These are phyloP conservation scores for Euphrasia confusa DNA, from an alignment of 257 asterid genomes.

Conservation along the genomic window DNA sequence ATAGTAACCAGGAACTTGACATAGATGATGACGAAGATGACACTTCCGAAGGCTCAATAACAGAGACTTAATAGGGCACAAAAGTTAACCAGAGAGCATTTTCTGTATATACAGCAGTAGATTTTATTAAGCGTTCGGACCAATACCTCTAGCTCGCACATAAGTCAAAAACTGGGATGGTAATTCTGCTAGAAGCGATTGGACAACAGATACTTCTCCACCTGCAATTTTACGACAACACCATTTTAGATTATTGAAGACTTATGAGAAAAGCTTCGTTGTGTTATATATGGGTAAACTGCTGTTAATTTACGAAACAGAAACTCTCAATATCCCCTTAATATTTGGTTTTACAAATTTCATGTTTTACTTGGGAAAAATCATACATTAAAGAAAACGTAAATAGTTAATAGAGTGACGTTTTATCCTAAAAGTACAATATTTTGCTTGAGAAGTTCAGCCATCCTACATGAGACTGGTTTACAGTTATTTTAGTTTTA, in stretches of 20 bases:
- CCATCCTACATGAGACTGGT: too few relatives aligned
- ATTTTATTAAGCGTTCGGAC: conserved; percentile 43
- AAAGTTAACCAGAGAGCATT: conserved; percentile 18
- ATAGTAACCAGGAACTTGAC: conserved; percentile 24
- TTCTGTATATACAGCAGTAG: conserved; percentile 45
- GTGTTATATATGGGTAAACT: not conserved
- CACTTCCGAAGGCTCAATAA: conserved; percentile 22
- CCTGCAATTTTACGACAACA: conserved; percentile 8
- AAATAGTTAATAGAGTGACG: too few relatives aligned
- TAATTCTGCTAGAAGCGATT: conserved; percentile 85
- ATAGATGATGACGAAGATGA: conserved; percentile 19
- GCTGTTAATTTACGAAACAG: too few relatives aligned
- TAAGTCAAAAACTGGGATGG: conserved; percentile 88
- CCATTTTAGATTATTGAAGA: not conserved
- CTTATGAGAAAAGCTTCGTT: not conserved
- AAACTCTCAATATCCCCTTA: not conserved
- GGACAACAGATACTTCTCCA: conserved; percentile 69
- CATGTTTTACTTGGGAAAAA: too few relatives aligned
- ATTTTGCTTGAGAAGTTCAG: too few relatives aligned
- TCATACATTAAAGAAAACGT: too few relatives aligned
- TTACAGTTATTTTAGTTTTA: too few relatives aligned
- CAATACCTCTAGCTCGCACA: conserved; percentile 64
- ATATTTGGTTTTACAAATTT: too few relatives aligned
- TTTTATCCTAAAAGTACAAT: too few relatives aligned
- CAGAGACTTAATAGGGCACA: conserved; percentile 19